Percentiles rank a stretch among this genome's conserved stretches.
phyloP scores from a whole-genome alignment of 495 filamentous ascomycete genomes.

The Cenococcum geophilum region DNA sequence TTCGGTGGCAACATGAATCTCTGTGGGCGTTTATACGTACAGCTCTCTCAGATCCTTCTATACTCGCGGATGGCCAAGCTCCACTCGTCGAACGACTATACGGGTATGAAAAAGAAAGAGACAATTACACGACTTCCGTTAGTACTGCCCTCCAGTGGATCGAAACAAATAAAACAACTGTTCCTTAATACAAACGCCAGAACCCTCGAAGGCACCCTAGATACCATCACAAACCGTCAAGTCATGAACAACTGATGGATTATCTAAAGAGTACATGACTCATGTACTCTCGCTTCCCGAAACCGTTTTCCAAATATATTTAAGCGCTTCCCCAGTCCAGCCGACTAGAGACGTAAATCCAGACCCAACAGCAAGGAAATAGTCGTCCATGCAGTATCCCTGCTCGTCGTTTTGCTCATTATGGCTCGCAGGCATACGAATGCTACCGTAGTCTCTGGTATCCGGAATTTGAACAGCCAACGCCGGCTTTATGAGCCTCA shows the following conservation, averaged over 20 bases:
- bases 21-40: slow-evolving; percentile 53
- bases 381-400: not conserved
- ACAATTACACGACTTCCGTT: not conserved
- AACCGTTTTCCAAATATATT: not conserved
- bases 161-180: too few relatives aligned
- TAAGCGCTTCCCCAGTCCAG: not conserved
- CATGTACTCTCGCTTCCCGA: not conserved
- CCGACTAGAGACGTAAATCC: not conserved
- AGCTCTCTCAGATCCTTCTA: slow-evolving; percentile 30
- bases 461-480: not conserved
- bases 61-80: not conserved
- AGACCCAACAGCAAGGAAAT: not conserved
- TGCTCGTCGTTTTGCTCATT: not conserved
- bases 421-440: not conserved
- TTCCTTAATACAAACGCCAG: too few relatives aligned
- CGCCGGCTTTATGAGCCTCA: not conserved
- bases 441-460: not conserved
- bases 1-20: slow-evolving; percentile 49
- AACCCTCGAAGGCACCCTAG: too few relatives aligned
- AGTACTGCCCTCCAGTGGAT: too few relatives aligned
- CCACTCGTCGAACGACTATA: not conserved
- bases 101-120: not conserved
- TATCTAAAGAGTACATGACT: not conserved
- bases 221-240: too few relatives aligned
- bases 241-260: too few relatives aligned